Conservation (phyloP, 2,329 filamentous ascomycete species). For the Phialocephala sp. region DNA sequence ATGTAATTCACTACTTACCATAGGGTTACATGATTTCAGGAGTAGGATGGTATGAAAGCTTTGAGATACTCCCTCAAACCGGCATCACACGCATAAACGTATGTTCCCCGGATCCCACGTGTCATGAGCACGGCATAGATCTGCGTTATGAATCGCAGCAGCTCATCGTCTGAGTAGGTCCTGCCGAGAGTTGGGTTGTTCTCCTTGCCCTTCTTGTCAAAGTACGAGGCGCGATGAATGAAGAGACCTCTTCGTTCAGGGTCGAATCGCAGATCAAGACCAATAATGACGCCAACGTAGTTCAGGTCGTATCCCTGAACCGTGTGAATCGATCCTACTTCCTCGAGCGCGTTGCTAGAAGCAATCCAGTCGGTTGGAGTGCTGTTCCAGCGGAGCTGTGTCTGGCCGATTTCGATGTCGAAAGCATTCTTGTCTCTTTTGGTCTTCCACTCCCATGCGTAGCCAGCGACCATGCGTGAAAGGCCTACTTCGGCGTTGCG, state of each 20-base stretch:
- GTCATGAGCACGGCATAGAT: constrained; percentile 30
- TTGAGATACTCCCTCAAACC: constrained; percentile 27
- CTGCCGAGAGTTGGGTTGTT: constrained; percentile 27
- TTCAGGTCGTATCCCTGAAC: constrained; percentile 28
- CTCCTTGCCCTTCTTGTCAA: constrained; percentile 29
- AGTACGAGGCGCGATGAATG: constrained; percentile 26
- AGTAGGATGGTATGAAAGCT: constrained; percentile 21
- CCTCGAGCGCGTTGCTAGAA: constrained; percentile 25
- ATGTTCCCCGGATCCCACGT: constrained; percentile 25
- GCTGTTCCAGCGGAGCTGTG: constrained; percentile 25
- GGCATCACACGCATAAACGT: constrained; percentile 25
- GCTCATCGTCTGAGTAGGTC: constrained; percentile 27
- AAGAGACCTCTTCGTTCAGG: constrained; percentile 25
- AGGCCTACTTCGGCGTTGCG: constrained; percentile 25
- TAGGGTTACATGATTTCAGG: neutral
- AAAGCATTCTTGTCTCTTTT: constrained; percentile 25
- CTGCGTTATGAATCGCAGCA: constrained; percentile 30
- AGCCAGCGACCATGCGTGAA: constrained; percentile 26
- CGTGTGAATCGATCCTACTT: constrained; percentile 28
- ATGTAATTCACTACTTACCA: no score
- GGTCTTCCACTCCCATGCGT: constrained; percentile 22
- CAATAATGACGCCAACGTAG: constrained; percentile 21
- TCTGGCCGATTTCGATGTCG: constrained; percentile 26
- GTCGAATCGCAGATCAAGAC: constrained; percentile 30
- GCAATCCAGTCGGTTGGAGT: constrained; percentile 20